Evolutionary conservation across 1,284 basidiomycete genomes (phyloP).

Genomic region (Anthracocystis walkeri): DNA sequence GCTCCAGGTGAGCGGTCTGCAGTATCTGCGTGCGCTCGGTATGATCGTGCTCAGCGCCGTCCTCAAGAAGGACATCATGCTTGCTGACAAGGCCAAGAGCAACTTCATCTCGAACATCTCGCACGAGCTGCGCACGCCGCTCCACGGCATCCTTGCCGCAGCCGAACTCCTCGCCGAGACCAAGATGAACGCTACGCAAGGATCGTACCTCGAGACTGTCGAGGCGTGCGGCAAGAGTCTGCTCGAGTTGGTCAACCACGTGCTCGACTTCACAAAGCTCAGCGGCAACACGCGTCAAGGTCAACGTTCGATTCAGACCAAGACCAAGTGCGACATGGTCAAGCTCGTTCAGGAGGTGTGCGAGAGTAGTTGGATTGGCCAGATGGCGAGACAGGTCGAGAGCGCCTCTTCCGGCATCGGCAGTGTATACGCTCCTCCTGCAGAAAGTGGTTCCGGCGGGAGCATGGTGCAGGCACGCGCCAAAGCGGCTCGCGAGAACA

Average conservation of each 20-base stretch:
- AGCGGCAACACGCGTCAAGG: constrained; percentile 76
- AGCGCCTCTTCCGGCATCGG: constrained; percentile 77
- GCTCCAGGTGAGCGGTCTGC: constrained; percentile 80
- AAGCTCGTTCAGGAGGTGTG: constrained; percentile 93
- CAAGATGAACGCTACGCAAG: constrained; percentile 81
- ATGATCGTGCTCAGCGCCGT: constrained; percentile 95
- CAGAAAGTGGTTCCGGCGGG: constrained; percentile 1
- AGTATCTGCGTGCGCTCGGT: constrained; percentile 87
- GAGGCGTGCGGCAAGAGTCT: constrained; percentile 71
- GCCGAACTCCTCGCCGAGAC: constrained; percentile 89
- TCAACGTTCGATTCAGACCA: constrained; percentile 28
- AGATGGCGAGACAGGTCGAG: constrained; percentile 78
- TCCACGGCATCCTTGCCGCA: constrained; percentile 80
- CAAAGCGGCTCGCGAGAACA: constrained; percentile 54
- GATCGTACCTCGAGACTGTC: constrained; percentile 84
- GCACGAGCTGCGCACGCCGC: constrained; percentile 76
- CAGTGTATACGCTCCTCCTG: constrained; percentile 84
- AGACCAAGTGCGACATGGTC: constrained; percentile 76
- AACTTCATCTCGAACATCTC: constrained; percentile 93
- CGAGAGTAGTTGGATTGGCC: constrained; percentile 94
- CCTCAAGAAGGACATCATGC: constrained; percentile 88
- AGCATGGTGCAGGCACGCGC: constrained; percentile 37
- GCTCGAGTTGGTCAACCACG: constrained; percentile 84
- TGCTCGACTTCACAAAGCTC: constrained; percentile 94
- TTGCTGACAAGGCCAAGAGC: constrained; percentile 90